Evolutionary conservation across 2,329 filamentous ascomycete species (phyloP).

Genomic region (Cryphonectria nitschkei): DNA sequence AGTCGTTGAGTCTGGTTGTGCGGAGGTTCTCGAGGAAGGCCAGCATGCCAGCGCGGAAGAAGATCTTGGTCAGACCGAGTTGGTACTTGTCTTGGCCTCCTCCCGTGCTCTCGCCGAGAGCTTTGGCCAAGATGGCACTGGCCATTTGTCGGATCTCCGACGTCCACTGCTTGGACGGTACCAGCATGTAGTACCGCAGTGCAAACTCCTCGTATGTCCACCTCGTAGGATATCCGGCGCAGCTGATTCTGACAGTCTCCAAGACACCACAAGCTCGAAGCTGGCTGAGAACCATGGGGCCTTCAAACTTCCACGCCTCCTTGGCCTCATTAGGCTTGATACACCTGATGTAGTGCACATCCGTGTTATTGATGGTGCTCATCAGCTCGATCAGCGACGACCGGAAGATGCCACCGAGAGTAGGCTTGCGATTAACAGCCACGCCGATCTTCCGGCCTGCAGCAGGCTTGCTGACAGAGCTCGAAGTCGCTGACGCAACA

Average conservation of each 20-base stretch:
- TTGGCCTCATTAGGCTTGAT: slow-evolving; percentile 99
- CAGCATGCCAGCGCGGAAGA: slow-evolving; percentile 98
- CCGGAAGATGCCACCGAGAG: slow-evolving; percentile 97
- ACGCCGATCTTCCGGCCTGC: slow-evolving; percentile 86
- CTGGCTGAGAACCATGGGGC: slow-evolving; percentile 97
- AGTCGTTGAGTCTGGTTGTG: slow-evolving; percentile 87
- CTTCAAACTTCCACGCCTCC: slow-evolving; percentile 96
- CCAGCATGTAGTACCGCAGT: slow-evolving; percentile 96
- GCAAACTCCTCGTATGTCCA: slow-evolving; percentile 99
- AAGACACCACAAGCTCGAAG: slow-evolving; percentile 97
- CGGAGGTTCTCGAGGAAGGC: slow-evolving; percentile 95
- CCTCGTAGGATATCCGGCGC: slow-evolving; percentile 92
- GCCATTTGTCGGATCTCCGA: slow-evolving; percentile 94
- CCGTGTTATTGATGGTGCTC: slow-evolving; percentile 95
- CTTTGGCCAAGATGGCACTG: slow-evolving; percentile 86
- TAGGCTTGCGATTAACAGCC: slow-evolving; percentile 93
- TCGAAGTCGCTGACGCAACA: slow-evolving; percentile 62
- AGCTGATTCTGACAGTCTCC: slow-evolving; percentile 96
- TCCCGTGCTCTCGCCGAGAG: slow-evolving; percentile 75
- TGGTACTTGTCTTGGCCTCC: slow-evolving; percentile 92
- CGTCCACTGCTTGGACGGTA: slow-evolving; percentile 87
- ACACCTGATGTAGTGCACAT: slow-evolving; percentile 98
- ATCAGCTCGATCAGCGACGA: slow-evolving; percentile 97
- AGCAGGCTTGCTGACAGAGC: slow-evolving; percentile 73
- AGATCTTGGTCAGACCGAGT: slow-evolving; percentile 96